phyloP scores from a whole-genome alignment of 352 stramenopile species.

The Peronospora tabacina region DNA sequence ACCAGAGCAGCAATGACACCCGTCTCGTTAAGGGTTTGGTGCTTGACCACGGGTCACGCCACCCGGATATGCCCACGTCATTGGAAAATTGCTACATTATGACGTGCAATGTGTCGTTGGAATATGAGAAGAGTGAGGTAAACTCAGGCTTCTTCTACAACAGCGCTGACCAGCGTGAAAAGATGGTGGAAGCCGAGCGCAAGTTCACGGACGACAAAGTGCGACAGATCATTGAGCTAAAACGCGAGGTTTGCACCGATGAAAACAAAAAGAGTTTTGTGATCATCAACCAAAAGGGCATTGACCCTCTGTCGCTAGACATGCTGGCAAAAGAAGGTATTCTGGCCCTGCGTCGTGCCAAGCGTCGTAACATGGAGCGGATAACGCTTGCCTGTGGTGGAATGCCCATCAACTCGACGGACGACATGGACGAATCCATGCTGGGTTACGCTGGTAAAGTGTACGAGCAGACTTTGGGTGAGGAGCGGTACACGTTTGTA shows the following conservation, averaged over 20 bases:
- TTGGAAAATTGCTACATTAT: conserved; percentile 98
- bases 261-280: conserved; percentile 97
- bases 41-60: conserved; percentile 97
- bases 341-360: conserved; percentile 94
- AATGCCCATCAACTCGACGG: conserved; percentile 96
- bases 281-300: conserved; percentile 99
- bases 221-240: conserved; percentile 97
- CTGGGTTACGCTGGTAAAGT: conserved; percentile 96
- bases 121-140: conserved; percentile 99
- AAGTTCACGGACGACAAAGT: conserved; percentile 96
- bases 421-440: conserved; percentile 95
- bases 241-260: conserved; percentile 92
- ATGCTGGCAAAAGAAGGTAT: conserved; percentile 99
- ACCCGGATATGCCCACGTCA: conserved; percentile 98
- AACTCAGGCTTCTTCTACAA: conserved; percentile 98
- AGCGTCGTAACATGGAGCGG: conserved; percentile 99
- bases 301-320: conserved; percentile 97
- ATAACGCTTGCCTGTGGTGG: conserved; percentile 98
- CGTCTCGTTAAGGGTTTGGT: conserved; percentile 93
- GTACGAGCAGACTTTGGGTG: conserved; percentile 96
- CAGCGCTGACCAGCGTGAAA: conserved; percentile 97
- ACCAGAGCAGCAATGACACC: conserved; percentile 92
- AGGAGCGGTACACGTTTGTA: conserved; percentile 99
- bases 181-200: conserved; percentile 93
- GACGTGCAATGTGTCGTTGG: conserved; percentile 99